Evolutionary conservation across 768 basidiomycete species (phyloP).

Genomic region (Amanita rimosa): DNA sequence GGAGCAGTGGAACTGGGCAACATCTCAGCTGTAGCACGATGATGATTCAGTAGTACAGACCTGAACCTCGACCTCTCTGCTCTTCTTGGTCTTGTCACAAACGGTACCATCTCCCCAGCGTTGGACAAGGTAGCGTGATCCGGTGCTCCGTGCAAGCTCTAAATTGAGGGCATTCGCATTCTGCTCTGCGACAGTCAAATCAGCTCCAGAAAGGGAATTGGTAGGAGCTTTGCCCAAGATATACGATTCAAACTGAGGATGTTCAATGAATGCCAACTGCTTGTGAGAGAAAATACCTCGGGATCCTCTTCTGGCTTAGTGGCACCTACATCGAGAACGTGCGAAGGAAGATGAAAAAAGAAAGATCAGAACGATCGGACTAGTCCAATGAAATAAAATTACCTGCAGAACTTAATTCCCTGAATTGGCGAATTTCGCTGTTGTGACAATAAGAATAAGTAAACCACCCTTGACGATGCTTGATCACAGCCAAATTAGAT

Average conservation of each 20-base stretch:
- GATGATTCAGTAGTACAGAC: slow-evolving; percentile 28
- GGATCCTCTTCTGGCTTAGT: slow-evolving; percentile 81
- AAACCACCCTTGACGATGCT: slow-evolving; percentile 91
- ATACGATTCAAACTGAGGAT: slow-evolving; percentile 60
- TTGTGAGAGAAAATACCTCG: slow-evolving; percentile 38
- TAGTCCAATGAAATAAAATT: background rate
- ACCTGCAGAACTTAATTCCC: slow-evolving; percentile 52
- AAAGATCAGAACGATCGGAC: background rate
- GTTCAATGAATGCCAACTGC: slow-evolving; percentile 15
- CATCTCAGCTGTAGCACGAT: slow-evolving; percentile 7
- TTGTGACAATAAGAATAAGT: slow-evolving; percentile 97
- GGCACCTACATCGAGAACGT: slow-evolving; percentile 26
- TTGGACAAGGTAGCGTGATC: slow-evolving; percentile 87
- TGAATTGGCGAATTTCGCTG: slow-evolving; percentile 91
- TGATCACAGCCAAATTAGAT: slow-evolving; percentile 22
- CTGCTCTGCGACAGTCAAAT: slow-evolving; percentile 56
- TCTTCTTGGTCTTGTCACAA: slow-evolving; percentile 86
- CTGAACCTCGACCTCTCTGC: slow-evolving; percentile 92
- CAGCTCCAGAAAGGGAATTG: slow-evolving; percentile 46
- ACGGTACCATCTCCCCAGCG: slow-evolving; percentile 84
- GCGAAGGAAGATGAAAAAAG: no score
- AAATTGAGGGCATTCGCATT: slow-evolving; percentile 56
- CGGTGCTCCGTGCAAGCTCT: slow-evolving; percentile 65
- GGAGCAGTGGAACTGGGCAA: slow-evolving; percentile 79
- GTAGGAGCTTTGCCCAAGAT: slow-evolving; percentile 64